A percentile compares a stretch with the other conserved stretches of the same genome.
Evolutionary conservation across 2,329 filamentous ascomycete species (phyloP).

Genomic region (Alternaria longipes): DNA sequence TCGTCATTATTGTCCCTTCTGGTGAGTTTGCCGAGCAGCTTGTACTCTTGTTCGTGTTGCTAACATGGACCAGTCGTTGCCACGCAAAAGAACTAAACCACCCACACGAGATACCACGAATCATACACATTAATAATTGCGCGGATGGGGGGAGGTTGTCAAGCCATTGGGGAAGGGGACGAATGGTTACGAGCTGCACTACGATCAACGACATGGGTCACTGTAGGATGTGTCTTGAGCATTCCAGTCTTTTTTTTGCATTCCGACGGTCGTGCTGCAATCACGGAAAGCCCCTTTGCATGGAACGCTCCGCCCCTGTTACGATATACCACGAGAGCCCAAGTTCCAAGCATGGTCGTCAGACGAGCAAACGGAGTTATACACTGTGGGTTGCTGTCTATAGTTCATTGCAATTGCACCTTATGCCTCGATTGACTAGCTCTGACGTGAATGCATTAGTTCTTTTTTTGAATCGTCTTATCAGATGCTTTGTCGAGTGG

Average conservation of each 20-base stretch:
- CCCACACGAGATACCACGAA: slow-evolving; percentile 38
- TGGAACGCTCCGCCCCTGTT: slow-evolving; percentile 28
- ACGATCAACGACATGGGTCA: slow-evolving; percentile 40
- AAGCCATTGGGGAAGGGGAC: slow-evolving; percentile 27
- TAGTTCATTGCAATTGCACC: slow-evolving; percentile 24
- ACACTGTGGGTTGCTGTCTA: slow-evolving; percentile 29
- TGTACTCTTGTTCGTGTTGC: not conserved
- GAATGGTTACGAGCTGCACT: slow-evolving; percentile 38
- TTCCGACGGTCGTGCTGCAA: slow-evolving; percentile 38
- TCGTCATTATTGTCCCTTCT: slow-evolving; percentile 92
- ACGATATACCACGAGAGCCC: slow-evolving; percentile 38
- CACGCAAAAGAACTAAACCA: slow-evolving; percentile 33
- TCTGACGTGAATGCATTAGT: not conserved
- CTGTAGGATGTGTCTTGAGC: slow-evolving; percentile 33
- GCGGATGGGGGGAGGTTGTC: slow-evolving; percentile 30
- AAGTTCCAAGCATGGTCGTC: slow-evolving; percentile 36
- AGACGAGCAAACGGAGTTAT: slow-evolving; percentile 49
- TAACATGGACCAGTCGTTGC: slow-evolving; percentile 39
- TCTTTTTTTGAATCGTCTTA: not conserved
- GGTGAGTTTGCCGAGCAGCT: slow-evolving; percentile 67
- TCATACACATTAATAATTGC: slow-evolving; percentile 45
- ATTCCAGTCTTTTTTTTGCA: slow-evolving; percentile 52
- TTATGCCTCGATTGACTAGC: slow-evolving; percentile 1
- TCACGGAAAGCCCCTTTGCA: slow-evolving; percentile 27
- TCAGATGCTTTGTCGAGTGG: not conserved